Evolutionary conservation across 495 filamentous ascomycete species (phyloP).

Genomic region (Neurospora sp.): DNA sequence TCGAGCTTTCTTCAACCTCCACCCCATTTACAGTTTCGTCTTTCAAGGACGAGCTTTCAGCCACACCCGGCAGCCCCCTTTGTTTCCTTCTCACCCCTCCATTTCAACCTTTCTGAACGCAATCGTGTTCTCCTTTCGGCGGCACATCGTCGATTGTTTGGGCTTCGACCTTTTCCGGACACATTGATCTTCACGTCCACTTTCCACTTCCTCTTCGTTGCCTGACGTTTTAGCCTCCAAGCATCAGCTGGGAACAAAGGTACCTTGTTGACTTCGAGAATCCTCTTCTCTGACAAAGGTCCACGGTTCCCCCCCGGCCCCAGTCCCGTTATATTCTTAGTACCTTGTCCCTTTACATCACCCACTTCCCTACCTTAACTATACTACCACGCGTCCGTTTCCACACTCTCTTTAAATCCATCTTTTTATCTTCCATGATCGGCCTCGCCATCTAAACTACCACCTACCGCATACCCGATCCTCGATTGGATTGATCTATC

Average conservation of each 20-base stretch:
- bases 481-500: slow-evolving; percentile 1
- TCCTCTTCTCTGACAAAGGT: slow-evolving; percentile 6
- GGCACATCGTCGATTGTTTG: neutral
- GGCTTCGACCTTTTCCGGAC: neutral
- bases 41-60: neutral
- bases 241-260: slow-evolving; percentile 8
- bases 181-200: neutral
- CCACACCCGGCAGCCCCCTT: neutral
- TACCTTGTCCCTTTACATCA: slow-evolving; percentile 8
- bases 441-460: slow-evolving; percentile 10
- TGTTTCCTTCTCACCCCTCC: neutral
- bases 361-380: slow-evolving; percentile 2
- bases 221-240: neutral
- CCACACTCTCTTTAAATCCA: slow-evolving; percentile 15
- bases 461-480: slow-evolving; percentile 1
- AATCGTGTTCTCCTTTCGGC: neutral
- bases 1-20: neutral
- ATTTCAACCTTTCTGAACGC: neutral
- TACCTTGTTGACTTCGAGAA: slow-evolving; percentile 6
- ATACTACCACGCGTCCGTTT: slow-evolving; percentile 9
- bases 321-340: slow-evolving; percentile 6
- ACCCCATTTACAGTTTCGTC: neutral
- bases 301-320: neutral
- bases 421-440: slow-evolving; percentile 15
- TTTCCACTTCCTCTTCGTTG: neutral